Percentiles rank a stretch among this genome's conserved stretches.
Conservation (phyloP, 2,329 filamentous ascomycete species). For the Fusarium verrucosum region DNA sequence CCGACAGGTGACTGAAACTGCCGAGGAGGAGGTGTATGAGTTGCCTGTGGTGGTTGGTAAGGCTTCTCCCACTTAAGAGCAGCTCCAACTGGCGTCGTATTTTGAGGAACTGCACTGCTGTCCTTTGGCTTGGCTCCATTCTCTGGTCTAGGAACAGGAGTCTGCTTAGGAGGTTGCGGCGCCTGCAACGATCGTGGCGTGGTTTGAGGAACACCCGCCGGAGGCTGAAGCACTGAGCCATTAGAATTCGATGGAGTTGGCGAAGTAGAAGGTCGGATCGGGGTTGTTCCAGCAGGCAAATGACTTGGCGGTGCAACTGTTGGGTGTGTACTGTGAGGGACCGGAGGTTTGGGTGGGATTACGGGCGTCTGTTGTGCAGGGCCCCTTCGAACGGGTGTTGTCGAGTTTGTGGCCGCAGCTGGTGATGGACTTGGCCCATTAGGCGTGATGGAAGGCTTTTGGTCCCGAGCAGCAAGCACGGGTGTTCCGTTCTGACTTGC, state of each 20-base stretch:
- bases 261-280: conserved; percentile 44
- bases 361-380: conserved; percentile 48
- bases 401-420: conserved; percentile 29
- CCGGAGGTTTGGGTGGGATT: conserved; percentile 49
- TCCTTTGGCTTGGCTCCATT: conserved; percentile 46
- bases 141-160: conserved; percentile 50
- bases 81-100: conserved; percentile 39
- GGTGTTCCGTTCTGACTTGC: conserved; percentile 50
- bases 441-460: conserved; percentile 40
- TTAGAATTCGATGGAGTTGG: conserved; percentile 46
- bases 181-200: conserved; percentile 47
- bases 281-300: conserved; percentile 42
- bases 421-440: conserved; percentile 42
- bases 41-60: conserved; percentile 49
- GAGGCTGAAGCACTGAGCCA: conserved; percentile 51
- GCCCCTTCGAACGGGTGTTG: conserved; percentile 42
- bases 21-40: conserved; percentile 40
- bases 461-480: conserved; percentile 47
- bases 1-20: conserved; percentile 41
- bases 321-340: conserved; percentile 35
- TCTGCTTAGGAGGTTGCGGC: conserved; percentile 46
- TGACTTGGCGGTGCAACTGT: conserved; percentile 45
- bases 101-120: conserved; percentile 34
- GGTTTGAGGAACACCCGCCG: conserved; percentile 47
- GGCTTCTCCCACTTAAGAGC: conserved; percentile 55